Base-by-base conservation (phyloP, 192 early-diverging fungal species). In the Glomus cerebriforme region DNA sequence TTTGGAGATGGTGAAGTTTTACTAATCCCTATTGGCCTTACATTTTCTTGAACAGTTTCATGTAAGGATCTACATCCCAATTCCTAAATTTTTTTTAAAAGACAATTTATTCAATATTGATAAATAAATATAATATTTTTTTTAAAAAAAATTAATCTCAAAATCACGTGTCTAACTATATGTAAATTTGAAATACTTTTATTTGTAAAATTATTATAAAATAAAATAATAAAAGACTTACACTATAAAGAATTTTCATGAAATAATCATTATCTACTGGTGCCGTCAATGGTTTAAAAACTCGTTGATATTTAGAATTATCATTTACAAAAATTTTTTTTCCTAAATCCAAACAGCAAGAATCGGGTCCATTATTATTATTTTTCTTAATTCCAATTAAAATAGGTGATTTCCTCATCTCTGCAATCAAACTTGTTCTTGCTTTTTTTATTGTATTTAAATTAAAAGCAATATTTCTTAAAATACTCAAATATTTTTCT, bases 311-410 rank as follows among this genome's bases (percentile, higher is more conserved):
- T 8, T 89, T 87, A 1, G 90, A 86, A 72, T 96, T 94, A 82
- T 97, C 95, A 24, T 92, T 90, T 47, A 97, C 82, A 79, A 88
- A 93, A 24, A 97, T 92, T 49, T 93, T 89, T 4, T 84, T 78
- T 0, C 94, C 93, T 7, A 78, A 78, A 0, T 92, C 95, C 12
- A 96, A 85, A 67, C 85, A 80, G 79, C 90, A 93, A n/a, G n/a
- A n/a, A n/a, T 58, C 37, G 12, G 1, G 1, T 10, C 39, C 39
- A 43, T 90, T n/a, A 0, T 90, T n/a, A 0, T 73, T 79, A n/a
- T 79, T 59, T 29, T 89, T 81, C 35, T 81, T 81, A 32, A 91
- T 83, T 4, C 90, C 92, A n/a, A 95, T 81, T 68, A 95, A 83
- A 79, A 92, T 95, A 0, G 90, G 82, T 1, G 85, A 77, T n/a